phyloP scores from a whole-genome alignment of 768 basidiomycete species.

The Hebeloma cylindrosporum region DNA sequence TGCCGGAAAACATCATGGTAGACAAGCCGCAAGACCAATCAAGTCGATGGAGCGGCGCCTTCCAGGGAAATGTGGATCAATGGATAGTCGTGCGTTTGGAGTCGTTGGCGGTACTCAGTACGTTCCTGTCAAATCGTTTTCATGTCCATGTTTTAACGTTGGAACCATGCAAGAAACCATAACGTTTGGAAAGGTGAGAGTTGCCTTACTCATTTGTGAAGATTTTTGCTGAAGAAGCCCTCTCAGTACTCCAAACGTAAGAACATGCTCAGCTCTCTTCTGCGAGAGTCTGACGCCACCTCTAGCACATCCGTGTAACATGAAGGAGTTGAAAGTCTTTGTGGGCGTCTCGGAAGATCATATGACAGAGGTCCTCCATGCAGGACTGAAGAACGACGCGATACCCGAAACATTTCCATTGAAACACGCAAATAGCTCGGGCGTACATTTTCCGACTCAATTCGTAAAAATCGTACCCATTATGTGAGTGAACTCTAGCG shows the following conservation, averaged over 20 bases:
- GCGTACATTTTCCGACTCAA: conserved; percentile 59
- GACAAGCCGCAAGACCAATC: conserved; percentile 62
- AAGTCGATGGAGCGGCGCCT: conserved; percentile 76
- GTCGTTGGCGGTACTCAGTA: conserved; percentile 61
- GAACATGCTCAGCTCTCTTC: conserved; percentile 7
- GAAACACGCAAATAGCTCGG: conserved; percentile 53
- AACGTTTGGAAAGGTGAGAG: conserved; percentile 76
- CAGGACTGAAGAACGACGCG: conserved; percentile 64
- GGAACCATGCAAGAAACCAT: conserved; percentile 51
- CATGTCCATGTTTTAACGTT: not conserved
- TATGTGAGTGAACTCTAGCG: conserved; percentile 47
- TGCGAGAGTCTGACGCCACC: conserved; percentile 6
- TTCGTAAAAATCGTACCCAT: conserved; percentile 77
- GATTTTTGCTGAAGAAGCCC: conserved; percentile 12
- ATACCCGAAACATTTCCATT: conserved; percentile 64
- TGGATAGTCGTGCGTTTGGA: conserved; percentile 74
- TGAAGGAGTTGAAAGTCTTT: conserved; percentile 79
- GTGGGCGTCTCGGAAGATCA: conserved; percentile 64
- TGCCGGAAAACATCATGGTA: conserved; percentile 65
- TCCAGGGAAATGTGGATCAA: conserved; percentile 57
- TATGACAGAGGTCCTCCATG: conserved; percentile 66
- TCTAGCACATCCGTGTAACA: conserved; percentile 81
- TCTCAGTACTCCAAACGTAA: conserved; percentile 45
- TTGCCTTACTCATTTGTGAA: conserved; percentile 5
- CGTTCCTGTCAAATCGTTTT: conserved; percentile 25